phyloP scores from a whole-genome alignment of 768 basidiomycete species.

The Cubamyces sp. region DNA sequence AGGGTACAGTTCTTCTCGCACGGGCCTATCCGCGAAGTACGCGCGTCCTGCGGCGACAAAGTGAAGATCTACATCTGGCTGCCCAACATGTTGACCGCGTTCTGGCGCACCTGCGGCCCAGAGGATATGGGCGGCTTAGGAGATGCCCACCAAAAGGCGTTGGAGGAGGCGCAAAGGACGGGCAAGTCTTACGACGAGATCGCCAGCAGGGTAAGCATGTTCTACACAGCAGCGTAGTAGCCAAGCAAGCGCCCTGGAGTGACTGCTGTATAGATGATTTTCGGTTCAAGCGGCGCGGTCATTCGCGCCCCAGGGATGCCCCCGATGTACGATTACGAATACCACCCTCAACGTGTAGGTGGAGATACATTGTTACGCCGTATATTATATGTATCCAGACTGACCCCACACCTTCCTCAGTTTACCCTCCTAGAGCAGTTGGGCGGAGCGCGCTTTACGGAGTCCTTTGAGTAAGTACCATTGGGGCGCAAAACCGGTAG shows the following conservation, averaged over 20 bases:
- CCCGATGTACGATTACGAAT: slow-evolving; percentile 30
- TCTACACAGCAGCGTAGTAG: not conserved
- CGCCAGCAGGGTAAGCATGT: slow-evolving; percentile 8
- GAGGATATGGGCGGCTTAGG: slow-evolving; percentile 18
- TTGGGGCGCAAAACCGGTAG: not conserved
- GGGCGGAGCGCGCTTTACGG: not conserved
- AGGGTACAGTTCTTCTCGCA: slow-evolving; percentile 18
- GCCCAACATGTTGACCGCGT: slow-evolving; percentile 5
- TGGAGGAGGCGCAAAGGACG: slow-evolving; percentile 6
- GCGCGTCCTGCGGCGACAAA: slow-evolving; percentile 10
- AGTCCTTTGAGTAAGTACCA: not conserved
- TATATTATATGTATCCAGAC: not conserved
- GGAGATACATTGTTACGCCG: not conserved
- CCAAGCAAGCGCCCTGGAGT: not conserved
- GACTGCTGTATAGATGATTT: slow-evolving; percentile 6
- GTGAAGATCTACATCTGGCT: slow-evolving; percentile 22
- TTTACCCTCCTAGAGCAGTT: not conserved
- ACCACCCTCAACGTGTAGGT: slow-evolving; percentile 26
- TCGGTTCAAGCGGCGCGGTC: slow-evolving; percentile 6
- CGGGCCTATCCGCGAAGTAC: slow-evolving; percentile 1
- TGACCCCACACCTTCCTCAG: not conserved
- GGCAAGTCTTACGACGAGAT: slow-evolving; percentile 4
- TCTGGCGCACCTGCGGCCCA: slow-evolving; percentile 19
- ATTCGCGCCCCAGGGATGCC: slow-evolving; percentile 27
- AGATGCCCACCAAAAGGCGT: slow-evolving; percentile 12